Evolutionary conservation across 2,329 filamentous ascomycete species (phyloP).

Genomic region (Ambrosiella cleistominuta): DNA sequence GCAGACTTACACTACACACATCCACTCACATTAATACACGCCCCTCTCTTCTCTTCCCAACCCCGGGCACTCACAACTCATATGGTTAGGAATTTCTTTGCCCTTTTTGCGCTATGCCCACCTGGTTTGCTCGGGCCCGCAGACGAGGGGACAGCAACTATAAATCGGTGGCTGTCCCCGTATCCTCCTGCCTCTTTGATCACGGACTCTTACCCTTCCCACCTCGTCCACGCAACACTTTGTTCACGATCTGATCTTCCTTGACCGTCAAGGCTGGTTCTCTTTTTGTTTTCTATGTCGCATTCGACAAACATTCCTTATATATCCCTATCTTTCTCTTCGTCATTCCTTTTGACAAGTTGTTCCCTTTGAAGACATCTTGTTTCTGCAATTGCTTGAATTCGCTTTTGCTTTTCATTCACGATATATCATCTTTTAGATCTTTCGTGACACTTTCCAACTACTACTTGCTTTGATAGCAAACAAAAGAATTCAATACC

Average conservation of each 20-base stretch:
- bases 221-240: neutral
- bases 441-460: neutral
- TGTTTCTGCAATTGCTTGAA: neutral
- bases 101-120: neutral
- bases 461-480: neutral
- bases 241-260: slow-evolving; percentile 5
- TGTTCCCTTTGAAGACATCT: neutral
- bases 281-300: slow-evolving; percentile 1
- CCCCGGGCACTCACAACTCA: neutral
- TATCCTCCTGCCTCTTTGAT: slow-evolving; percentile 1
- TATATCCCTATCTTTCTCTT: neutral
- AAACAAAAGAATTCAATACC: neutral
- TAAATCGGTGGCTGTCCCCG: slow-evolving; percentile 1
- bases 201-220: neutral
- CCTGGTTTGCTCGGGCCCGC: neutral
- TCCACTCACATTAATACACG: neutral
- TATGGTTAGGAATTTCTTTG: neutral
- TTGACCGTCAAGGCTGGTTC: slow-evolving; percentile 7
- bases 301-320: slow-evolving; percentile 2
- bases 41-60: neutral
- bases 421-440: neutral
- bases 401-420: neutral
- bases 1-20: no score
- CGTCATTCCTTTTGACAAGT: slow-evolving; percentile 8
- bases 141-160: neutral